These are phyloP conservation scores for Suhomyces ambrosiae DNA, from an alignment of 1,139 yeast genomes.

Conservation along the genomic window DNA sequence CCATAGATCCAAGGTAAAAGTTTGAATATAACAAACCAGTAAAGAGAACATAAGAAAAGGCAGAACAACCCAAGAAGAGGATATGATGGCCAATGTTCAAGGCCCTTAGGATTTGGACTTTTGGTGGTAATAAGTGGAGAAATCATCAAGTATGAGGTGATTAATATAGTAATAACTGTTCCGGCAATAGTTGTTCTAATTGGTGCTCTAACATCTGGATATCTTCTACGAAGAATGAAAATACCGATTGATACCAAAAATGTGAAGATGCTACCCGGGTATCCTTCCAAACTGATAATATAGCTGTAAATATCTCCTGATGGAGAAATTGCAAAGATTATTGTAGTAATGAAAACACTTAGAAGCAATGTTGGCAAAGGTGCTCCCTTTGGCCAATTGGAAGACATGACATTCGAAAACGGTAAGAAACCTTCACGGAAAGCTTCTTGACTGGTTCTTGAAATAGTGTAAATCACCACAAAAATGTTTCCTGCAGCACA, in stretches of 20 bases:
- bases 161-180: slow-evolving; percentile 40
- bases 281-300: slow-evolving; percentile 72
- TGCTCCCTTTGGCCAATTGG: slow-evolving; percentile 58
- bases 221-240: slow-evolving; percentile 48
- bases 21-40: slow-evolving; percentile 53
- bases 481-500: slow-evolving; percentile 66
- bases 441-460: slow-evolving; percentile 65
- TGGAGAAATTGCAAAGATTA: slow-evolving; percentile 64
- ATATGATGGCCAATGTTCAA: slow-evolving; percentile 55
- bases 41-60: slow-evolving; percentile 33
- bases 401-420: slow-evolving; percentile 51
- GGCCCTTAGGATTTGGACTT: slow-evolving; percentile 44
- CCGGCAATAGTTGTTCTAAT: slow-evolving; percentile 52
- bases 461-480: slow-evolving; percentile 60
- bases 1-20: slow-evolving; percentile 45
- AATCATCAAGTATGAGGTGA: slow-evolving; percentile 43
- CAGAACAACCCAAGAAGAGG: slow-evolving; percentile 42
- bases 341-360: slow-evolving; percentile 36
- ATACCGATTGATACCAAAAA: slow-evolving; percentile 54
- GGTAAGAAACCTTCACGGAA: slow-evolving; percentile 67
- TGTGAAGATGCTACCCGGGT: slow-evolving; percentile 59
- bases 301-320: slow-evolving; percentile 80
- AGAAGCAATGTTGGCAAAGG: slow-evolving; percentile 52
- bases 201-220: slow-evolving; percentile 50
- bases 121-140: slow-evolving; percentile 49